These are phyloP conservation scores for Epichloe bromicola DNA, from an alignment of 2,329 filamentous ascomycete genomes.

Conservation along the genomic window DNA sequence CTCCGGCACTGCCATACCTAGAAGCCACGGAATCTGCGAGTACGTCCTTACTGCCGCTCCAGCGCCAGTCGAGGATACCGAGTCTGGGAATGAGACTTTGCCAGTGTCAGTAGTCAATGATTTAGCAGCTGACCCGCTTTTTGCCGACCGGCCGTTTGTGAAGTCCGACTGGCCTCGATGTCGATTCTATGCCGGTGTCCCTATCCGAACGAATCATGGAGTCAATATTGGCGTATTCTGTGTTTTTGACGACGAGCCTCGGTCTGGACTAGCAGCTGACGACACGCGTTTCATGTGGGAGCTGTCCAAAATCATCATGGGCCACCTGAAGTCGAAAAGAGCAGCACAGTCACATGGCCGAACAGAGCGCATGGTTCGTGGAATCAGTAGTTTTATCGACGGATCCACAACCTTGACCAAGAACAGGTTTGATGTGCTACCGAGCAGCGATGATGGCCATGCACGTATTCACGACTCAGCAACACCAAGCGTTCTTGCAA, in stretches of 20 bases:
- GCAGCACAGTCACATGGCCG: constrained; percentile 12
- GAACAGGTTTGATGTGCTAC: background rate
- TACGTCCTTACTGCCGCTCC: background rate
- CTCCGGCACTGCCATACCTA: constrained; percentile 12
- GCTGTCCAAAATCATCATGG: constrained; percentile 16
- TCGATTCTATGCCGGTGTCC: constrained; percentile 22
- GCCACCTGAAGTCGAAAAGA: constrained; percentile 16
- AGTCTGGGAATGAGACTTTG: background rate
- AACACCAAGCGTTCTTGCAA: background rate
- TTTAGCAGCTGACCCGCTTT: constrained; percentile 13
- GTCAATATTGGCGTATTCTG: constrained; percentile 24
- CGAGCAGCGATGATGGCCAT: background rate
- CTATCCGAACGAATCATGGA: constrained; percentile 19
- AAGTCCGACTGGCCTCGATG: constrained; percentile 6
- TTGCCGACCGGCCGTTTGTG: constrained; percentile 11
- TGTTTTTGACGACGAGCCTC: constrained; percentile 9
- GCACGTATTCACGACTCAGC: constrained; percentile 11
- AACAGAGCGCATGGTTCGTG: constrained; percentile 21
- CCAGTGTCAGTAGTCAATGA: background rate
- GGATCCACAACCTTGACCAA: constrained; percentile 1
- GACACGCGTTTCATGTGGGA: constrained; percentile 11
- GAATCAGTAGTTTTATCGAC: constrained; percentile 18
- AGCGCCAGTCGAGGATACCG: background rate
- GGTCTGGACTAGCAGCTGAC: constrained; percentile 9
- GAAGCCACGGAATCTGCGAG: constrained; percentile 8